Evolutionary conservation across 2,329 filamentous ascomycete genomes (phyloP).

Genomic region (Colletotrichum sp.): DNA sequence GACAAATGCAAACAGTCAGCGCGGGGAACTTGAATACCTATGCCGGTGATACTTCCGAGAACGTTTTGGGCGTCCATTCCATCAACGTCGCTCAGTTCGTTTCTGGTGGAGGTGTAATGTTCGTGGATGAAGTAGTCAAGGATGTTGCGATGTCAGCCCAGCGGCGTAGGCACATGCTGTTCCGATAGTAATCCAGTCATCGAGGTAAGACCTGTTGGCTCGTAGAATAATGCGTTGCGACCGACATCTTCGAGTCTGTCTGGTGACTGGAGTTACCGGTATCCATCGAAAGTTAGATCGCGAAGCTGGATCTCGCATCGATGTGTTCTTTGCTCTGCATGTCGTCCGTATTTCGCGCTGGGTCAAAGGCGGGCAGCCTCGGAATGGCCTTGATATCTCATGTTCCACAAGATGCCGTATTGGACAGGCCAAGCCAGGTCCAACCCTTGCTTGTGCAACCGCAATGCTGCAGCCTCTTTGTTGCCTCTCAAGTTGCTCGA

Average conservation of each 20-base stretch:
- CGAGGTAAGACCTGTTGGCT: background rate
- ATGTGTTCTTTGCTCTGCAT: background rate
- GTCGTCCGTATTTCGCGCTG: background rate
- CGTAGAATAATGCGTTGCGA: background rate
- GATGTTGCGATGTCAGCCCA: background rate
- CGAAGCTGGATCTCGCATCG: background rate
- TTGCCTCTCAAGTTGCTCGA: background rate
- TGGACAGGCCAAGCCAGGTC: background rate
- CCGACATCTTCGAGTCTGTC: background rate
- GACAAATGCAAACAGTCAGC: background rate
- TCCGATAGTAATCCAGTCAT: background rate
- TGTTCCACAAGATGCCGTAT: background rate
- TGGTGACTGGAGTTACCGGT: background rate
- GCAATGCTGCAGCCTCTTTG: background rate
- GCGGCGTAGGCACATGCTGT: background rate
- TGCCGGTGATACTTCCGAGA: background rate
- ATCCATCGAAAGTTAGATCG: background rate
- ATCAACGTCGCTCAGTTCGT: background rate
- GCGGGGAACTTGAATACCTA: background rate
- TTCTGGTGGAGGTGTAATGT: background rate
- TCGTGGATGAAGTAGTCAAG: background rate
- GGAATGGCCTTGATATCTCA: background rate
- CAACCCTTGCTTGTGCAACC: background rate
- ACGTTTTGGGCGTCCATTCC: background rate
- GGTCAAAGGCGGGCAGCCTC: background rate